phyloP scores from a whole-genome alignment of 2,329 filamentous ascomycete genomes.

The Sarocladium kiliense region DNA sequence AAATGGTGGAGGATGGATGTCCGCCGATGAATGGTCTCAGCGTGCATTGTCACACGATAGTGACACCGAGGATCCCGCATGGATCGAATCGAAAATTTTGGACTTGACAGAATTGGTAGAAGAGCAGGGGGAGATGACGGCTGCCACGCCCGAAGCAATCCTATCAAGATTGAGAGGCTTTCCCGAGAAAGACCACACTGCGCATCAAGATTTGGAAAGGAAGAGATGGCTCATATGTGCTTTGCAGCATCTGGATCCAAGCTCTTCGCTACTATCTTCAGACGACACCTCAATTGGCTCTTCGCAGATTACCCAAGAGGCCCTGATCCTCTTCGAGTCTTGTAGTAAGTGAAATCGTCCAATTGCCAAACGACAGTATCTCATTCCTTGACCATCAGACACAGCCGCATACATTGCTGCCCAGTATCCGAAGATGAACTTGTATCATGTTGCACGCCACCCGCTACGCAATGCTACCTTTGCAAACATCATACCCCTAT shows the following conservation, averaged over 20 bases:
- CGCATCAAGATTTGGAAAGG: constrained; percentile 43
- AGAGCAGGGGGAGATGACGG: background rate
- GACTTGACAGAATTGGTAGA: background rate
- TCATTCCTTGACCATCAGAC: background rate
- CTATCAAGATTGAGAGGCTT: constrained; percentile 46
- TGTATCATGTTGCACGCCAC: constrained; percentile 8
- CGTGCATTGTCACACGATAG: background rate
- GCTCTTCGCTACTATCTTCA: constrained; percentile 19
- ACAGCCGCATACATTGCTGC: constrained; percentile 8
- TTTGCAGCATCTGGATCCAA: constrained; percentile 38
- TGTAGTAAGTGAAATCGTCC: background rate
- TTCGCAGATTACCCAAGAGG: background rate
- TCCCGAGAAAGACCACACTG: background rate
- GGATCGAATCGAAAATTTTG: background rate
- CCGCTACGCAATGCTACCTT: constrained; percentile 16
- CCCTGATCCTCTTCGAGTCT: background rate
- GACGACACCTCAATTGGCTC: constrained; percentile 11
- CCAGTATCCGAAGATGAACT: background rate
- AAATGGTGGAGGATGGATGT: constrained; percentile 12
- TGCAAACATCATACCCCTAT: constrained; percentile 34
- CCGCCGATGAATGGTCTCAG: background rate
- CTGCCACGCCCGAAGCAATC: constrained; percentile 30
- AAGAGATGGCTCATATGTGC: constrained; percentile 57
- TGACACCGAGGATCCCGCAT: background rate
- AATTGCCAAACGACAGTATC: background rate